Percentiles rank a stretch among this genome's conserved stretches.
Conservation (phyloP, 2,329 filamentous ascomycete species). For the Hypoxylon sp. region DNA sequence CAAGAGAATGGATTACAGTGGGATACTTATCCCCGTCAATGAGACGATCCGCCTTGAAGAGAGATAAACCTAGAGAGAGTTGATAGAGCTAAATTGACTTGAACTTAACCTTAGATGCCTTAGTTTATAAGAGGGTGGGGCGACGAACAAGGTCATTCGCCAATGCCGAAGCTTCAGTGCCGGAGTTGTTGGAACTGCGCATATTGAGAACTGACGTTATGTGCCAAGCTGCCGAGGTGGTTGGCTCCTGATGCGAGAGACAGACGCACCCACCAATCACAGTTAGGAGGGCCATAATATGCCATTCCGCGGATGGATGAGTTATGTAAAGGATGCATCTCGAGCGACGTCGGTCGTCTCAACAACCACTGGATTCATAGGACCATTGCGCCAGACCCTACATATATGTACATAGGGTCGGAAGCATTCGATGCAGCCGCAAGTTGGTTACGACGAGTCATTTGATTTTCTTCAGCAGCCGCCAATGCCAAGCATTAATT, state of each 20-base stretch:
- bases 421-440: constrained; percentile 6
- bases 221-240: constrained; percentile 34
- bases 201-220: constrained; percentile 32
- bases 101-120: constrained; percentile 30
- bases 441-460: not conserved
- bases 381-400: constrained; percentile 7
- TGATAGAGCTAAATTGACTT: constrained; percentile 29
- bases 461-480: not conserved
- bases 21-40: constrained; percentile 34
- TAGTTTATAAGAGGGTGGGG: constrained; percentile 22
- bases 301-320: constrained; percentile 27
- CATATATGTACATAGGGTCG: constrained; percentile 8
- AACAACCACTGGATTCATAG: not conserved
- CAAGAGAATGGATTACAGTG: not conserved
- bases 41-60: constrained; percentile 24
- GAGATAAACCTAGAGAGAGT: constrained; percentile 22
- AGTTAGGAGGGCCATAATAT: constrained; percentile 4
- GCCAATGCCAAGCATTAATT: constrained; percentile 2
- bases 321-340: constrained; percentile 34
- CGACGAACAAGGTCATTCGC: constrained; percentile 26
- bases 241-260: constrained; percentile 1
- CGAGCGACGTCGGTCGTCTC: constrained; percentile 32
- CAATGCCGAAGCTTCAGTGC: constrained; percentile 32
- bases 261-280: constrained; percentile 29
- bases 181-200: constrained; percentile 9